Conservation (phyloP, 179 eudicot genomes). For the Corrigiola litoralis region DNA sequence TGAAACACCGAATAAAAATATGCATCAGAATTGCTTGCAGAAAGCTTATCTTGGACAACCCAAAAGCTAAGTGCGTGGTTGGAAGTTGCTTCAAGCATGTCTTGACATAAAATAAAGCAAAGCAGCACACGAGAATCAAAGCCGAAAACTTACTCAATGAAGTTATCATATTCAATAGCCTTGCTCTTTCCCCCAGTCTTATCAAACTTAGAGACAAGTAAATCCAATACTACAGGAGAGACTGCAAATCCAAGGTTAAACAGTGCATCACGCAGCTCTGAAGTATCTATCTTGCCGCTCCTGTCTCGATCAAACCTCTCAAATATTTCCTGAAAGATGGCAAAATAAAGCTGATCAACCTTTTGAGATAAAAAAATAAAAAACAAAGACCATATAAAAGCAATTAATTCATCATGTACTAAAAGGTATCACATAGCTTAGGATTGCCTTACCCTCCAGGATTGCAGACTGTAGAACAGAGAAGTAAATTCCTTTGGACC, state of each 20-base stretch:
- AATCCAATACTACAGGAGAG: conserved; percentile 64
- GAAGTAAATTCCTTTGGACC: conserved; percentile 92
- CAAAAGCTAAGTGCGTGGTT: too few relatives aligned
- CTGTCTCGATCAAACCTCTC: conserved; percentile 87
- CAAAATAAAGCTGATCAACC: neutral
- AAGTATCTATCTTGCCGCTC: conserved; percentile 77
- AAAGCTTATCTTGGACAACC: neutral
- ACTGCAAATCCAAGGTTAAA: conserved; percentile 85
- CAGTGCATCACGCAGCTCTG: conserved; percentile 84
- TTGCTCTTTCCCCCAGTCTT: conserved; percentile 72
- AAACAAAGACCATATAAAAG: neutral
- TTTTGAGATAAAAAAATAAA: neutral
- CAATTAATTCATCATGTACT: neutral
- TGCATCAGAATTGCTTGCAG: conserved; percentile 7
- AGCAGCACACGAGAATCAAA: too few relatives aligned
- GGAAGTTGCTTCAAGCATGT: too few relatives aligned
- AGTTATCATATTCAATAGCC: conserved; percentile 94
- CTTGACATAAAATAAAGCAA: too few relatives aligned
- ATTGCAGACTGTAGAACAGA: conserved; percentile 79
- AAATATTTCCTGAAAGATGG: conserved; percentile 53
- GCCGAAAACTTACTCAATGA: conserved; percentile 66
- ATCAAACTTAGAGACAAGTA: conserved; percentile 87
- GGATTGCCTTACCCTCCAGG: conserved; percentile 75
- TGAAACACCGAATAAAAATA: conserved; percentile 21
- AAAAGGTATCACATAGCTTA: neutral